Evolutionary conservation across 345 rosid species (phyloP), one percentile per base, ranked within the genome.

Genomic region (Euphorbia lathyris): DNA sequence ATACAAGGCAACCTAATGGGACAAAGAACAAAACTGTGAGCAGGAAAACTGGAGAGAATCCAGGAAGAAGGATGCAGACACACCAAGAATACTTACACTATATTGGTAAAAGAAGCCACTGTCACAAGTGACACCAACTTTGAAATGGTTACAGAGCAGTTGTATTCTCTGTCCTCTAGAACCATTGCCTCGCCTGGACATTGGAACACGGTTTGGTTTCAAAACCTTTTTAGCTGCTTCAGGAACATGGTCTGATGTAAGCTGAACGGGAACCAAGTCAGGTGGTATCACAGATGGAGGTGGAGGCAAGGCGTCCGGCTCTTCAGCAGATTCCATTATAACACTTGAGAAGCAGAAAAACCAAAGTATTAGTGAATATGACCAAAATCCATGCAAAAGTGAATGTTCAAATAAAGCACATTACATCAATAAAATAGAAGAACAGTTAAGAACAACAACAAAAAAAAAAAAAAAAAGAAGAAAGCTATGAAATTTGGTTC

Each of bases 121-220:
- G 14, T 58, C 43, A 36, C 34, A 55, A 27, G 53, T 58, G 55
- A 70, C 25, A 9, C 45, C 65, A 42, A 70, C 79, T 70, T 70
- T 70, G 32, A 75, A 75, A 58, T 75, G 79, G 68, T 75, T 75
- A 2, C 71, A 30, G 12, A 75, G 62, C 20, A 75, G 68, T 58
- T 48, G 55, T 45, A 69, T 56, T 38, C 10, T 75, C 22, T 70
- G 74, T 12, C 79, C 79, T 65, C 55, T 63, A 29, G 79, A 57
- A 9, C 74, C 74, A 45, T 40, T 22, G 26, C 74, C 79, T 9
- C 67, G 70, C 61, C 79, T 64, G 45, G 70, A 3, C 69, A 65
- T 69, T 7, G 71, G 74, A 40, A n/a, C 58, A 19, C 70, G 70
- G 12, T 68, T 63, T 16, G 58, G 36, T 22, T 63, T 74, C 7